Evolutionary conservation across 1,284 basidiomycete genomes (phyloP).

Genomic region (Coriolopsis trogii): DNA sequence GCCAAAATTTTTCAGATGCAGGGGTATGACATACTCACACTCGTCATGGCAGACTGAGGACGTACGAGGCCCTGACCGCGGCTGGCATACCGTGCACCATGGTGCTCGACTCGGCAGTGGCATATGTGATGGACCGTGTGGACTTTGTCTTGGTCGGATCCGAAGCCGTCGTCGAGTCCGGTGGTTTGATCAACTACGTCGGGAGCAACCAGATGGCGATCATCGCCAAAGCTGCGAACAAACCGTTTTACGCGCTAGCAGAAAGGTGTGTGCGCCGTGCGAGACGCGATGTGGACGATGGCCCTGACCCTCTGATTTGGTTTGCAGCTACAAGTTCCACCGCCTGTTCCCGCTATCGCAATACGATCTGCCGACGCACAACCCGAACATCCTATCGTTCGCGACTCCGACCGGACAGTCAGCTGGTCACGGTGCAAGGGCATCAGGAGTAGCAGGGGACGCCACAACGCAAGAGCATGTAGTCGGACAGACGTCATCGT

Average conservation of each 20-base stretch:
- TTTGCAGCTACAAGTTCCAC: slow-evolving; percentile 91
- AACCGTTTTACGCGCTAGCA: slow-evolving; percentile 96
- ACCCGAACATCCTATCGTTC: slow-evolving; percentile 71
- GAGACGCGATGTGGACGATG: slow-evolving; percentile 21
- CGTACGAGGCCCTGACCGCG: slow-evolving; percentile 81
- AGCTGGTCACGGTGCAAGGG: slow-evolving; percentile 24
- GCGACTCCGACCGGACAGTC: slow-evolving; percentile 40
- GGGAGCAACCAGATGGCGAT: slow-evolving; percentile 97
- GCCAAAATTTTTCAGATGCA: slow-evolving; percentile 4
- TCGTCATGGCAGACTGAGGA: slow-evolving; percentile 88
- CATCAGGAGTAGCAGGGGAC: slow-evolving; percentile 21
- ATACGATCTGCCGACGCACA: slow-evolving; percentile 91
- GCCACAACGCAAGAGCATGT: slow-evolving; percentile 17
- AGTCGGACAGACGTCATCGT: slow-evolving; percentile 14
- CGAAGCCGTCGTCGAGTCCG: slow-evolving; percentile 96
- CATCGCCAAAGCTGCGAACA: slow-evolving; percentile 92
- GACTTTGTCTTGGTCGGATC: slow-evolving; percentile 96
- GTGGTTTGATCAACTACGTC: slow-evolving; percentile 86
- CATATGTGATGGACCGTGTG: slow-evolving; percentile 92
- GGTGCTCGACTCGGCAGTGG: slow-evolving; percentile 94
- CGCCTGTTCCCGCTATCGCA: slow-evolving; percentile 96
- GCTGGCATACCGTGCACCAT: slow-evolving; percentile 94
- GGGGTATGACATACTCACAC: too few relatives aligned
- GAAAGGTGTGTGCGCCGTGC: slow-evolving; percentile 77
- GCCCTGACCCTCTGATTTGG: slow-evolving; percentile 26